Base-by-base conservation (phyloP, 176 grass and related monocot species). In the Triticum monococcum region DNA sequence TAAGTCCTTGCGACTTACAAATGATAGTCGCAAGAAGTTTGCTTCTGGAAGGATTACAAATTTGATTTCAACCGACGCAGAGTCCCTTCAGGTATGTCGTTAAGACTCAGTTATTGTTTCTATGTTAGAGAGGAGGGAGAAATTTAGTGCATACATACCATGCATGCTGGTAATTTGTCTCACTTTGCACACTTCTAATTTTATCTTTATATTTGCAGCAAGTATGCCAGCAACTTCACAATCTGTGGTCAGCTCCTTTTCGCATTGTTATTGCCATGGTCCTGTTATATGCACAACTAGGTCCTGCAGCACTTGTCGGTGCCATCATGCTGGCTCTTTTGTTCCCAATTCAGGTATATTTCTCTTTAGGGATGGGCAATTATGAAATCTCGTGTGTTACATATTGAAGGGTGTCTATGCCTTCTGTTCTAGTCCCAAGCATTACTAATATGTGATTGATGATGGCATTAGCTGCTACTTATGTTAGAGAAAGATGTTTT, bases 171-270 rank as follows among this genome's bases (percentile, higher is more conserved):
- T 38, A 52, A 85, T 76, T 76, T 17, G 14, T 68, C 26, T 87
- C 57, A 32, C 62, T 71, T 72, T 72, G 12, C 66, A 89, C 26
- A 26, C 16, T 79, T 75, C 68, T 86, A 79, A 70, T 69, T 78
- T 75, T 79, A 67, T 75, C 32, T 87, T 87, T 41, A 68, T 79
- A 64, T 92, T 68, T 87, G 80, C 94, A 98, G 97, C 93, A 96
- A 96, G 91, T 94, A 50, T 98, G 94, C 79, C 94, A 98, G 63
- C 97, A 98, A 85, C 90, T 98, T 85, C 97, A 98, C 89, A 94
- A 88, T 81, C 86, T 98, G 71, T 98, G 97, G 97, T 98, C 97
- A 72, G 97, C 97, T 91, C 97, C 97, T 94, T 98, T 98, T 83
- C 94, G 97, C 64, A 98, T 98, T 85, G 62, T 91, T 75, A 92